Conservation (phyloP, 2,329 filamentous ascomycete genomes). For the Ceratocystis cubensis region DNA sequence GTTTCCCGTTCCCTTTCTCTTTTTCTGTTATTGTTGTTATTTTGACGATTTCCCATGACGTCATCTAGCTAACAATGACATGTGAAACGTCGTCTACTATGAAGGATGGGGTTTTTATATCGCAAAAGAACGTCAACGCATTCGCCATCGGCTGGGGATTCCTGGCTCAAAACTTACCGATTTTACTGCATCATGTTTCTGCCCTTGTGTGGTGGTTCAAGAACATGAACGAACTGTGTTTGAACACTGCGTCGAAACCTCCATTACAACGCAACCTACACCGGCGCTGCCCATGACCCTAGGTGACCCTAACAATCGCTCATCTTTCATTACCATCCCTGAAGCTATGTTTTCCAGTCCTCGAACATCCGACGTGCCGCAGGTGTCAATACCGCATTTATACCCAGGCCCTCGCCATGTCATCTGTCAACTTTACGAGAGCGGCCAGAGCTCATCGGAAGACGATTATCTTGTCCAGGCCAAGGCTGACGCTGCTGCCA, state of each 20-base stretch:
- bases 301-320: slow-evolving; percentile 18
- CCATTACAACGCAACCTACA: slow-evolving; percentile 17
- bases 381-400: background rate
- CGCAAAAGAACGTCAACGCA: slow-evolving; percentile 17
- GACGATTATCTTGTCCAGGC: slow-evolving; percentile 15
- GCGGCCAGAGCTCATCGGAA: slow-evolving; percentile 11
- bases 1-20: background rate
- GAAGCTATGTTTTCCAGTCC: slow-evolving; percentile 16
- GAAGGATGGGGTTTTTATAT: slow-evolving; percentile 21
- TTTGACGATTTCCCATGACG: slow-evolving; percentile 8
- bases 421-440: slow-evolving; percentile 18
- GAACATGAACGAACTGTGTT: slow-evolving; percentile 20
- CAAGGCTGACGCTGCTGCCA: slow-evolving; percentile 18
- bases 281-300: slow-evolving; percentile 18
- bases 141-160: slow-evolving; percentile 18
- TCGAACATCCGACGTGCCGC: background rate
- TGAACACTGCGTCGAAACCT: slow-evolving; percentile 19
- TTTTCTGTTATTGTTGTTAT: background rate
- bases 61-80: slow-evolving; percentile 17
- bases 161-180: slow-evolving; percentile 15
- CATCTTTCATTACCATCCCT: slow-evolving; percentile 20
- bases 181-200: slow-evolving; percentile 18
- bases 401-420: background rate
- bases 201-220: slow-evolving; percentile 18
- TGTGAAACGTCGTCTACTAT: slow-evolving; percentile 17